These are phyloP conservation scores for Colletotrichum echinochloae DNA, from an alignment of 2,329 filamentous ascomycete genomes.

Conservation along the genomic window DNA sequence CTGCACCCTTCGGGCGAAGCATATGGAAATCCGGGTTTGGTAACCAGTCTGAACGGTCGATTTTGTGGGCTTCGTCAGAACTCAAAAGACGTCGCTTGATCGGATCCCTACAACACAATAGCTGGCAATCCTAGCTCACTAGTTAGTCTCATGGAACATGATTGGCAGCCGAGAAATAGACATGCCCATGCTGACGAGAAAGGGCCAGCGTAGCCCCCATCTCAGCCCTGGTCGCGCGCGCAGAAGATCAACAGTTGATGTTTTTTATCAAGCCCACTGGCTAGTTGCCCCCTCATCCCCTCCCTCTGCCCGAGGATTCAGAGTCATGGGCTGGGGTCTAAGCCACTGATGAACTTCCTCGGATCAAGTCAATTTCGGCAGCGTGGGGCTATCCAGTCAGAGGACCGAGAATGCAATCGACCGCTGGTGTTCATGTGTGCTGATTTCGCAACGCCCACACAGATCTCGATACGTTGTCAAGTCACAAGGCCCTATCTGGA, in stretches of 20 bases:
- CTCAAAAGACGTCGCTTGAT: constrained; percentile 27
- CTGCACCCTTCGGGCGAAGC: constrained; percentile 17
- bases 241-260: not conserved
- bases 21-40: constrained; percentile 7
- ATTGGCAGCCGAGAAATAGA: constrained; percentile 12
- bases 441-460: too few species aligned
- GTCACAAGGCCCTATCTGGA: not conserved
- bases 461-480: not conserved
- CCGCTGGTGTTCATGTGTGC: not conserved
- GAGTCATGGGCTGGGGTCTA: not conserved
- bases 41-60: not conserved
- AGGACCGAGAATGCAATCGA: not conserved
- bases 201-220: constrained; percentile 4
- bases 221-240: not conserved
- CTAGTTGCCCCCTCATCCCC: not conserved
- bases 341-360: not conserved
- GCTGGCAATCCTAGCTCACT: not conserved
- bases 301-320: constrained; percentile 19
- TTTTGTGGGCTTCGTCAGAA: constrained; percentile 29
- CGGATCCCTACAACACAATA: constrained; percentile 12
- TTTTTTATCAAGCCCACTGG: constrained; percentile 1
- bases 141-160: not conserved
- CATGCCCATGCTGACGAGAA: constrained; percentile 1
- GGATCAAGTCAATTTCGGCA: constrained; percentile 10
- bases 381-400: constrained; percentile 12